Percentiles rank a stretch among this genome's conserved stretches.
Conservation (phyloP, 1,284 basidiomycete genomes). For the Exobasidium rhododendri region DNA sequence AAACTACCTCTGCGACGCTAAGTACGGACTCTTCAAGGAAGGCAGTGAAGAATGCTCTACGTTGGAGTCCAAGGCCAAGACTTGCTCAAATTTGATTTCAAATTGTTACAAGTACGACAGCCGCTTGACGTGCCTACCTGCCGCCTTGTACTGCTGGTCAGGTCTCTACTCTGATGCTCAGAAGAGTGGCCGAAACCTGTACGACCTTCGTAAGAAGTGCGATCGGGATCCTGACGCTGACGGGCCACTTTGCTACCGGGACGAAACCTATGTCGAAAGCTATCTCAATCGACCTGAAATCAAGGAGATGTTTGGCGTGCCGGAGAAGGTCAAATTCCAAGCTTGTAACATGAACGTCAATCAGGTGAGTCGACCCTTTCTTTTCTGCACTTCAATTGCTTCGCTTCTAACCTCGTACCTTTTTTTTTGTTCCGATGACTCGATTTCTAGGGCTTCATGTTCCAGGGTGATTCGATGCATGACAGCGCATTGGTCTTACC, state of each 20-base stretch:
- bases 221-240: conserved; percentile 64
- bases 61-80: conserved; percentile 66
- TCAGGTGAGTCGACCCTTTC: conserved; percentile 55
- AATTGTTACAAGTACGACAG: conserved; percentile 50
- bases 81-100: conserved; percentile 65
- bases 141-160: conserved; percentile 58
- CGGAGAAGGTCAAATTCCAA: conserved; percentile 63
- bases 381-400: neutral
- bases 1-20: conserved; percentile 68
- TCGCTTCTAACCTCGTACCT: neutral
- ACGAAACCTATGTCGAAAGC: conserved; percentile 63
- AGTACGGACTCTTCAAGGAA: conserved; percentile 68
- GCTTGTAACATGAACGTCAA: conserved; percentile 62
- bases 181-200: conserved; percentile 60
- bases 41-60: conserved; percentile 67
- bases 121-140: conserved; percentile 61
- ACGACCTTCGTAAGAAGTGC: conserved; percentile 78
- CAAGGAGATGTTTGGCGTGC: conserved; percentile 73
- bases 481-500: conserved; percentile 72
- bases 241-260: conserved; percentile 58
- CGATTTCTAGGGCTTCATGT: neutral
- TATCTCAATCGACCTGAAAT: conserved; percentile 59
- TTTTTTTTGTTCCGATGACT: neutral
- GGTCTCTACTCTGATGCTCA: conserved; percentile 60
- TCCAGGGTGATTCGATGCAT: conserved; percentile 69